Conservation (phyloP, 1,139 yeast species). For the Sugiyamaella japonica region DNA sequence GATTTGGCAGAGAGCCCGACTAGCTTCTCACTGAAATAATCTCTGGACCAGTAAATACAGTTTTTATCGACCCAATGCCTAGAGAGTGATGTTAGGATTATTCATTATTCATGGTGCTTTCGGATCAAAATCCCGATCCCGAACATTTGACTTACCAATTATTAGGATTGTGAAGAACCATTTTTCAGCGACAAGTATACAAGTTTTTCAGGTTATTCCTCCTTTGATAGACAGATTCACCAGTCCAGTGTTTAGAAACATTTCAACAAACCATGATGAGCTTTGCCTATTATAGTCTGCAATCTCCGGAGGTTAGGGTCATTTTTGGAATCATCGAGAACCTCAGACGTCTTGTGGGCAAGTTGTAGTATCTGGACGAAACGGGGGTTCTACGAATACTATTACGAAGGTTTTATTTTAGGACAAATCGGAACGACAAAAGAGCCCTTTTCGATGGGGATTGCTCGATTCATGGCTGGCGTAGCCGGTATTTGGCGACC, state of each 20-base stretch:
- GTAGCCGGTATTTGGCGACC: too few species aligned
- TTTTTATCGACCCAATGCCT: slow-evolving; percentile 99
- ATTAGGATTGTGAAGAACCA: slow-evolving; percentile 75
- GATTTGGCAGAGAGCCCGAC: slow-evolving; percentile 50
- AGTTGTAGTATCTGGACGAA: not conserved
- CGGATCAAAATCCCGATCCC: not conserved
- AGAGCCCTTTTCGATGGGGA: too few species aligned
- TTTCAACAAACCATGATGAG: not conserved
- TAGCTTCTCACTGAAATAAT: slow-evolving; percentile 65
- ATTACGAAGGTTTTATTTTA: too few species aligned
- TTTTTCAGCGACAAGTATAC: slow-evolving; percentile 30
- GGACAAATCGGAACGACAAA: too few species aligned
- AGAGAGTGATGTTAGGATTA: not conserved
- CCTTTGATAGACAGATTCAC: not conserved
- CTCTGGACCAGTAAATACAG: slow-evolving; percentile 86
- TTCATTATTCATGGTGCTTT: not conserved
- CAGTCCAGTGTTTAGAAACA: not conserved
- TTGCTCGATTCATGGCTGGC: too few species aligned
- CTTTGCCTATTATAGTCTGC: not conserved
- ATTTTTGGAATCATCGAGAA: slow-evolving; percentile 14
- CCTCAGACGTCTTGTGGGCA: not conserved
- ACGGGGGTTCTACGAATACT: not conserved
- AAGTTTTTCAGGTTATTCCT: not conserved
- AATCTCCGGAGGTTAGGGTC: slow-evolving; percentile 14
- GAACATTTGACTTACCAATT: slow-evolving; percentile 47